phyloP scores from a whole-genome alignment of 352 stramenopile genomes.

The Halophytophthora polymorphica region DNA sequence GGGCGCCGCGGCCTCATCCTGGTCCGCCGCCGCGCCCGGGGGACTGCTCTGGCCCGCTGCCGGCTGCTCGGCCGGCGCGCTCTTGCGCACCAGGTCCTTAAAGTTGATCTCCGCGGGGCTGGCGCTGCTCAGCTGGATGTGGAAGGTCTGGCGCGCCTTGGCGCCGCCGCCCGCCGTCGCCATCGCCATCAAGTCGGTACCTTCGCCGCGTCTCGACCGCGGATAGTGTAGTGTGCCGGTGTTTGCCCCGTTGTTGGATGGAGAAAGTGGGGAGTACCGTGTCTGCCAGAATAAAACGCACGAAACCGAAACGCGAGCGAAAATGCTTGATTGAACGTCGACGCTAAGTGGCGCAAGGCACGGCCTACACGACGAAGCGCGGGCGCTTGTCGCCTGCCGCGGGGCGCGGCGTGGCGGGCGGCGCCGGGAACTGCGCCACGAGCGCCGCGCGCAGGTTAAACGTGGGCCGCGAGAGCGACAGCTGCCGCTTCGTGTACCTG shows the following conservation, averaged over 20 bases:
- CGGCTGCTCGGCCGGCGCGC: neutral
- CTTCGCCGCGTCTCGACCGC: slow-evolving; percentile 1
- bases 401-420: neutral
- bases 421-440: slow-evolving; percentile 35
- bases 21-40: neutral
- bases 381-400: slow-evolving; percentile 5
- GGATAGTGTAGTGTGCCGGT: slow-evolving; percentile 1
- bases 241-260: no score
- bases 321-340: no score
- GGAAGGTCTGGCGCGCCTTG: slow-evolving; percentile 39
- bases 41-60: slow-evolving; percentile 1
- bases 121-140: slow-evolving; percentile 41
- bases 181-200: neutral
- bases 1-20: slow-evolving; percentile 4
- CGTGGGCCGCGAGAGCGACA: slow-evolving; percentile 55
- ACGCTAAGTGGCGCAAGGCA: no score
- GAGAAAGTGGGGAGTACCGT: no score
- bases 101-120: slow-evolving; percentile 72
- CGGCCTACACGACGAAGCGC: slow-evolving; percentile 9
- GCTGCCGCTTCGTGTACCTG: slow-evolving; percentile 42
- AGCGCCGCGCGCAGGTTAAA: slow-evolving; percentile 63
- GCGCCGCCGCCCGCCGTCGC: neutral
- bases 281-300: no score
- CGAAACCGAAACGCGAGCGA: no score
- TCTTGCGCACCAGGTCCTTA: slow-evolving; percentile 49